Conservation (phyloP, 2,329 filamentous ascomycete genomes). For the Capronia americana region DNA sequence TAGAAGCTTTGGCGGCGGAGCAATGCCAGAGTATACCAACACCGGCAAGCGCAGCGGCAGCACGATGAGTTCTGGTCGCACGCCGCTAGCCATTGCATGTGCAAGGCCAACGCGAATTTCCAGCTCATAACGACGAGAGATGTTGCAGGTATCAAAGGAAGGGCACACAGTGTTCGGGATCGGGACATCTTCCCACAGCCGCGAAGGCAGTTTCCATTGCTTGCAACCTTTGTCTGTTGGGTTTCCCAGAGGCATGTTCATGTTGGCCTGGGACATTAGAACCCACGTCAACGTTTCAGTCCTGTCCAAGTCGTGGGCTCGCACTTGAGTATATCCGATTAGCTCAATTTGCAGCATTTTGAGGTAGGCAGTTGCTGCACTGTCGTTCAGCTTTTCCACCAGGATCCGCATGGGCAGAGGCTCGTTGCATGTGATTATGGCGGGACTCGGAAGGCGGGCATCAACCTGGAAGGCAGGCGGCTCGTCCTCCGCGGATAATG, state of each 20-base stretch:
- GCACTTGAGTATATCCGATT: slow-evolving; percentile 77
- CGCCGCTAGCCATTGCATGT: slow-evolving; percentile 67
- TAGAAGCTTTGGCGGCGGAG: slow-evolving; percentile 77
- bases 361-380: slow-evolving; percentile 73
- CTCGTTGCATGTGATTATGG: slow-evolving; percentile 87
- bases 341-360: slow-evolving; percentile 82
- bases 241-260: slow-evolving; percentile 72
- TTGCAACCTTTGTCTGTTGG: slow-evolving; percentile 64
- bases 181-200: slow-evolving; percentile 72
- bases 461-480: slow-evolving; percentile 74
- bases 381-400: slow-evolving; percentile 74
- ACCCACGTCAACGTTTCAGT: slow-evolving; percentile 78
- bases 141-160: slow-evolving; percentile 86
- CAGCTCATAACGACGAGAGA: slow-evolving; percentile 79
- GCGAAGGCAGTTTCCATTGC: slow-evolving; percentile 70
- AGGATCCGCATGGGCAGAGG: slow-evolving; percentile 81
- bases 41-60: slow-evolving; percentile 80
- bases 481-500: slow-evolving; percentile 39
- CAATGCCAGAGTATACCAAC: slow-evolving; percentile 85
- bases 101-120: slow-evolving; percentile 80
- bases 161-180: slow-evolving; percentile 88
- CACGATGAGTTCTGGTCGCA: slow-evolving; percentile 73
- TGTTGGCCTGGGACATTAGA: slow-evolving; percentile 72
- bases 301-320: slow-evolving; percentile 75
- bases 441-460: slow-evolving; percentile 82